Evolutionary conservation across 2,329 filamentous ascomycete species (phyloP).

Genomic region (Aspergillus sojae): DNA sequence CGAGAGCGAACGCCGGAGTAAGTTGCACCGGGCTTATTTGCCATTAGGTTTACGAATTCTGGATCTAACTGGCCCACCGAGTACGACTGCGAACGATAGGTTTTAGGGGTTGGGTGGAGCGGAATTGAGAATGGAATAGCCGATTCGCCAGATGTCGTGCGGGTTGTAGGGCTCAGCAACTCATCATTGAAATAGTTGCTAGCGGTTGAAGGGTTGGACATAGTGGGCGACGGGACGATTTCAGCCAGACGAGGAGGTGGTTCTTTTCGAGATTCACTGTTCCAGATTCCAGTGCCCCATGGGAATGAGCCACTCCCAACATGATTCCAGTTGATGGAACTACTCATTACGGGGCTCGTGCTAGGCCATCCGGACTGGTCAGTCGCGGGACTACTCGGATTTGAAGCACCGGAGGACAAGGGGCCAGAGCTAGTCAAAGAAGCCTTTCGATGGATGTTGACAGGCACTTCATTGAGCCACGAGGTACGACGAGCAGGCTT

Average conservation of each 20-base stretch:
- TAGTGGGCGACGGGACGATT: slow-evolving; percentile 74
- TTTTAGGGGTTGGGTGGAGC: slow-evolving; percentile 86
- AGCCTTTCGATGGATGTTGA: slow-evolving; percentile 69
- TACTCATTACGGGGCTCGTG: slow-evolving; percentile 41
- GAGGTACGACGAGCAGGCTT: slow-evolving; percentile 74
- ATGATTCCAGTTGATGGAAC: slow-evolving; percentile 48
- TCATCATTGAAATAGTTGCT: slow-evolving; percentile 56
- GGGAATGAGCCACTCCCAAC: slow-evolving; percentile 57
- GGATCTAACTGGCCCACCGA: slow-evolving; percentile 88
- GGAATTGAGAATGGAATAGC: slow-evolving; percentile 82
- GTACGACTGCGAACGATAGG: slow-evolving; percentile 93
- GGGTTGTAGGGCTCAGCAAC: slow-evolving; percentile 53
- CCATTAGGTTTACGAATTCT: slow-evolving; percentile 50
- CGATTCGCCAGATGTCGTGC: slow-evolving; percentile 54
- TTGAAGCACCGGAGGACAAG: slow-evolving; percentile 77
- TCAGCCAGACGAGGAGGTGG: slow-evolving; percentile 73
- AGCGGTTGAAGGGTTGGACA: slow-evolving; percentile 54
- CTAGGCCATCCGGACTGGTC: slow-evolving; percentile 58
- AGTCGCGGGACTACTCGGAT: slow-evolving; percentile 75
- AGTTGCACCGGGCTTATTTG: slow-evolving; percentile 34
- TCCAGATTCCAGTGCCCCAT: slow-evolving; percentile 85
- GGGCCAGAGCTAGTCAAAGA: slow-evolving; percentile 73
- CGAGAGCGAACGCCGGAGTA: slow-evolving; percentile 38
- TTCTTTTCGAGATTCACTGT: slow-evolving; percentile 72
- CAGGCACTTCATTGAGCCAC: slow-evolving; percentile 83